Evolutionary conservation across 805 yeast species (phyloP).

Genomic region (Yueomyces sinensis): DNA sequence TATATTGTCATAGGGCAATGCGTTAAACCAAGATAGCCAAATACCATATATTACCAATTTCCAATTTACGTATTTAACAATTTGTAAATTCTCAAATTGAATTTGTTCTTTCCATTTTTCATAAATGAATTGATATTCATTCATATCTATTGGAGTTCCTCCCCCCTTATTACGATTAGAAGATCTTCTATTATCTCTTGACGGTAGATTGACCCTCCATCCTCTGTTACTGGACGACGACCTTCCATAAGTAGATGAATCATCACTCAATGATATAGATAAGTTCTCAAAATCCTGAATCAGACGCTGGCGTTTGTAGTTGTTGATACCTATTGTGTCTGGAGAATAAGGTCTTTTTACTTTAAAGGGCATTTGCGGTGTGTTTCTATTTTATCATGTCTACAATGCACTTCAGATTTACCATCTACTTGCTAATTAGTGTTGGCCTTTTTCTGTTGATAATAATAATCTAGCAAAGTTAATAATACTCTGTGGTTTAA

Average conservation of each 20-base stretch:
- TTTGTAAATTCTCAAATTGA: slow-evolving; percentile 12
- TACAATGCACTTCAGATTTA: too few relatives aligned
- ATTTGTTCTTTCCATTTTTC: not conserved
- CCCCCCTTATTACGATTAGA: not conserved
- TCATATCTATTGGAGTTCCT: not conserved
- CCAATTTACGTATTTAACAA: slow-evolving; percentile 19
- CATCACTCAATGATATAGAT: too few relatives aligned
- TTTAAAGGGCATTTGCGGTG: slow-evolving; percentile 7
- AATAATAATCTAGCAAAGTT: too few relatives aligned
- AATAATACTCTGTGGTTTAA: too few relatives aligned
- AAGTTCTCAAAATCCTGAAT: slow-evolving; percentile 22
- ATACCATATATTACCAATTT: slow-evolving; percentile 7
- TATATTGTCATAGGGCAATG: slow-evolving; percentile 3
- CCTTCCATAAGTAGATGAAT: too few relatives aligned
- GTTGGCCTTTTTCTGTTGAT: too few relatives aligned
- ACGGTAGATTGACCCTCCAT: slow-evolving; percentile 1
- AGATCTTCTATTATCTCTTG: too few relatives aligned
- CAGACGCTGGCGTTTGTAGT: slow-evolving; percentile 23
- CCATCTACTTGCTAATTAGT: too few relatives aligned
- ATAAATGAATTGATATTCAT: slow-evolving; percentile 1
- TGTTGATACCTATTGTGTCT: slow-evolving; percentile 15
- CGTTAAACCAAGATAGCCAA: slow-evolving; percentile 22
- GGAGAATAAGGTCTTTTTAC: slow-evolving; percentile 19
- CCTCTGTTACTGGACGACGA: too few relatives aligned
- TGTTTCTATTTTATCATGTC: too few relatives aligned